These are phyloP conservation scores for Mollisiaceae sp. DNA, from an alignment of 2,329 filamentous ascomycete genomes.

Conservation along the genomic window DNA sequence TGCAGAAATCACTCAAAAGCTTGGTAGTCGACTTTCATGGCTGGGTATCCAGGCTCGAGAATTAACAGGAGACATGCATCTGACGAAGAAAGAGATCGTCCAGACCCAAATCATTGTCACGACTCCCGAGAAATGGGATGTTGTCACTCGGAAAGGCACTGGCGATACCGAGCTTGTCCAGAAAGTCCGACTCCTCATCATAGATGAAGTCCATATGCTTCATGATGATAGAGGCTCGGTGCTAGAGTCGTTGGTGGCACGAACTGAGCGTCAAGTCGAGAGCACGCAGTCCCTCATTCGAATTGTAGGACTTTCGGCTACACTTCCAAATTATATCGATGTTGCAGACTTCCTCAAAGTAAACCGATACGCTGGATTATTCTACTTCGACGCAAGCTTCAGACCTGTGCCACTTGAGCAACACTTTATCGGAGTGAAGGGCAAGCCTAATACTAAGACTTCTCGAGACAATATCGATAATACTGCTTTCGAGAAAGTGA, in stretches of 20 bases:
- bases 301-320: conserved; percentile 93
- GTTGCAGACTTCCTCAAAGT: conserved; percentile 97
- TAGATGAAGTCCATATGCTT: conserved; percentile 99
- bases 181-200: conserved; percentile 93
- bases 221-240: conserved; percentile 97
- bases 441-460: conserved; percentile 80
- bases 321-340: conserved; percentile 93
- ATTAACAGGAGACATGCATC: conserved; percentile 97
- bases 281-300: conserved; percentile 97
- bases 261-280: conserved; percentile 95
- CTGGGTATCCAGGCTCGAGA: conserved; percentile 90
- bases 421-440: conserved; percentile 95
- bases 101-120: conserved; percentile 98
- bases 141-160: conserved; percentile 94
- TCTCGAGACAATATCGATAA: conserved; percentile 89
- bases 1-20: conserved; percentile 93
- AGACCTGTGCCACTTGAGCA: conserved; percentile 95
- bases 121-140: conserved; percentile 99
- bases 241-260: conserved; percentile 91
- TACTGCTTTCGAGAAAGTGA: conserved; percentile 91
- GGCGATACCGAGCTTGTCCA: conserved; percentile 97
- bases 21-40: conserved; percentile 91
- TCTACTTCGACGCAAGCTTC: conserved; percentile 97
- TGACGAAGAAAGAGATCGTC: conserved; percentile 95
- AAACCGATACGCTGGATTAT: conserved; percentile 88